Evolutionary conservation across 192 early-diverging fungal species (phyloP).

Genomic region (Podila clonocystis): DNA sequence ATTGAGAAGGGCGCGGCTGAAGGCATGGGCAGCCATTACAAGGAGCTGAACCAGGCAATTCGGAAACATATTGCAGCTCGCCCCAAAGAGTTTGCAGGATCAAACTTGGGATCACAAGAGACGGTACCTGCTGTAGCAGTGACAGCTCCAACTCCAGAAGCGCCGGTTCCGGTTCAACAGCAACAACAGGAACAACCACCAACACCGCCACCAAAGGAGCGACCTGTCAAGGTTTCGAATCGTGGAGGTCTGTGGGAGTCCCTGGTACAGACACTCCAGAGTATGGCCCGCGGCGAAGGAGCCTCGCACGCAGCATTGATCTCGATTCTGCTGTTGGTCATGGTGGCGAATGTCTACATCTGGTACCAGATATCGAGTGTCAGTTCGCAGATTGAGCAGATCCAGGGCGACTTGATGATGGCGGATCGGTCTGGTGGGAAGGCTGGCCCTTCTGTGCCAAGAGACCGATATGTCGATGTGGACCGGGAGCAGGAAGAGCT

Average conservation of each 20-base stretch:
- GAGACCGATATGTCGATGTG: not conserved
- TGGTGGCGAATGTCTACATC: conserved; percentile 41
- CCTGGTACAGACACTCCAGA: not conserved
- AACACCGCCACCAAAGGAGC: not conserved
- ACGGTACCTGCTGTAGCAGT: not conserved
- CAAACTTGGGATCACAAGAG: not conserved
- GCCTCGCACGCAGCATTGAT: conserved; percentile 14
- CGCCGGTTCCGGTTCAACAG: not conserved
- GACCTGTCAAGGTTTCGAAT: not conserved
- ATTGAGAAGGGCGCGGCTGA: conserved; percentile 64
- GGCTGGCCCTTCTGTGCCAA: not conserved
- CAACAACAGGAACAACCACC: not conserved
- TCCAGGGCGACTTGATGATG: conserved; percentile 15
- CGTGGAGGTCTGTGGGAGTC: not conserved
- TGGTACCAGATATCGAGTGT: conserved; percentile 38
- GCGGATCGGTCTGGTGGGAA: not conserved
- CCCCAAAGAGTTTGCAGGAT: conserved; percentile 46
- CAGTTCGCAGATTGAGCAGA: conserved; percentile 26
- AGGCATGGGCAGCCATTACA: conserved; percentile 57
- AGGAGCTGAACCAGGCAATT: conserved; percentile 46
- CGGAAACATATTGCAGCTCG: conserved; percentile 54
- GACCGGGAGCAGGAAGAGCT: conserved; percentile 23
- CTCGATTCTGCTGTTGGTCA: conserved; percentile 15
- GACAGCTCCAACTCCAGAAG: not conserved
- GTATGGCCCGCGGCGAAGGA: not conserved